Evolutionary conservation across 2,329 filamentous ascomycete species (phyloP).

Genomic region (Stachybotrys elegans): DNA sequence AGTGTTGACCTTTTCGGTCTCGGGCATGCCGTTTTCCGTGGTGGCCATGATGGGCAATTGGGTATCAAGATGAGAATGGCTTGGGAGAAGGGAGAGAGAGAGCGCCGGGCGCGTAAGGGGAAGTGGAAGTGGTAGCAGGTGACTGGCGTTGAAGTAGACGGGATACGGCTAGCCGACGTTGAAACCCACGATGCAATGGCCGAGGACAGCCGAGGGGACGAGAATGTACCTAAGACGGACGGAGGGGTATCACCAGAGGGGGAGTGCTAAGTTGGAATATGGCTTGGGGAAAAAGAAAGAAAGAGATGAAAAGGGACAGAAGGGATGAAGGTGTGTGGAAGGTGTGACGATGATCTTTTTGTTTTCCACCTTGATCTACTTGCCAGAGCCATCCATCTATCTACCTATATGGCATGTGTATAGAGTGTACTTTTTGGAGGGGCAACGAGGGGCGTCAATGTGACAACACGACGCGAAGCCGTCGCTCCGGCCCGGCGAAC

Average conservation of each 20-base stretch:
- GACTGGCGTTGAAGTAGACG: background rate
- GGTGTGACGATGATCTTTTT: too few species aligned
- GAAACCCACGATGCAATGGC: background rate
- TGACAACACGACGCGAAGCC: too few species aligned
- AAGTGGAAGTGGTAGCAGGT: too few species aligned
- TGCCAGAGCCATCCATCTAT: too few species aligned
- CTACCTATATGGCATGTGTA: too few species aligned
- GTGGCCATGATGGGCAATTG: conserved; percentile 23
- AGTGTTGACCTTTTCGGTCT: conserved; percentile 83
- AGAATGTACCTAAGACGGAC: too few species aligned
- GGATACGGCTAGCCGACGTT: background rate
- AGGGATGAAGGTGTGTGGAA: background rate
- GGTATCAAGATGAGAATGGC: conserved; percentile 7
- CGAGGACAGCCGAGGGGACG: background rate
- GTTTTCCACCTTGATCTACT: too few species aligned
- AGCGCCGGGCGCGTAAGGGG: conserved; percentile 3
- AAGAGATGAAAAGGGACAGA: background rate
- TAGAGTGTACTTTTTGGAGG: too few species aligned
- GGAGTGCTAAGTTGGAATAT: too few species aligned
- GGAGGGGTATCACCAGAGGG: background rate
- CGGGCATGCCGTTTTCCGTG: conserved; percentile 39
- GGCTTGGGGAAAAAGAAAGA: background rate
- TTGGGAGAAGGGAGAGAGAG: conserved; percentile 9
- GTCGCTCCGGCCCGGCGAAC: too few species aligned
- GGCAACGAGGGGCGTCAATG: too few species aligned